phyloP scores from a whole-genome alignment of 306 rosid genomes.

The Gillenia trifoliata region DNA sequence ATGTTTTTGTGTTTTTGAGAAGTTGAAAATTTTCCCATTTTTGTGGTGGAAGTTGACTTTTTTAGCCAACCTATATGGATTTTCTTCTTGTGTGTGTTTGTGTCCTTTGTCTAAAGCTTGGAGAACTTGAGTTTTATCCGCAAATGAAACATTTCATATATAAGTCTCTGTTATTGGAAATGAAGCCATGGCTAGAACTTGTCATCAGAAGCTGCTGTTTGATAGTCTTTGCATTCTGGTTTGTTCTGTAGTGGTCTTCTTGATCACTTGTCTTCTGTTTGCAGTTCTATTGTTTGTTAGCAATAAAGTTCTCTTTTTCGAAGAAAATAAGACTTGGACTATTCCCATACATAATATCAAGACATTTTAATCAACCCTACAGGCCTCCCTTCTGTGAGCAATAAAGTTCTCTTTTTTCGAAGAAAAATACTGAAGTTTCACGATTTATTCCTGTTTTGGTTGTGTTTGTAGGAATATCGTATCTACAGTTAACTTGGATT shows the following conservation, averaged over 20 bases:
- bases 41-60: background rate
- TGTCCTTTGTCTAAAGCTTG: background rate
- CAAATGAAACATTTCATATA: background rate
- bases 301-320: background rate
- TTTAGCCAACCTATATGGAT: background rate
- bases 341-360: background rate
- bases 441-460: background rate
- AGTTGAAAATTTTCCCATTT: background rate
- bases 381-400: background rate
- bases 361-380: background rate
- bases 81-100: background rate
- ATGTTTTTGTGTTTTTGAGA: background rate
- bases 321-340: background rate
- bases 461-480: slow-evolving; percentile 70
- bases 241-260: background rate
- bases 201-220: background rate
- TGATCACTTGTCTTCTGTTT: background rate
- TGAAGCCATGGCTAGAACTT: background rate
- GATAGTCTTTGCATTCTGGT: no score
- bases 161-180: background rate
- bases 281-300: background rate
- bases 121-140: background rate
- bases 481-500: slow-evolving; percentile 91
- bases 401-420: background rate
- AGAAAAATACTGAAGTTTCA: no score